phyloP scores from a whole-genome alignment of 495 filamentous ascomycete genomes.

The Aspergillus cavernicola region DNA sequence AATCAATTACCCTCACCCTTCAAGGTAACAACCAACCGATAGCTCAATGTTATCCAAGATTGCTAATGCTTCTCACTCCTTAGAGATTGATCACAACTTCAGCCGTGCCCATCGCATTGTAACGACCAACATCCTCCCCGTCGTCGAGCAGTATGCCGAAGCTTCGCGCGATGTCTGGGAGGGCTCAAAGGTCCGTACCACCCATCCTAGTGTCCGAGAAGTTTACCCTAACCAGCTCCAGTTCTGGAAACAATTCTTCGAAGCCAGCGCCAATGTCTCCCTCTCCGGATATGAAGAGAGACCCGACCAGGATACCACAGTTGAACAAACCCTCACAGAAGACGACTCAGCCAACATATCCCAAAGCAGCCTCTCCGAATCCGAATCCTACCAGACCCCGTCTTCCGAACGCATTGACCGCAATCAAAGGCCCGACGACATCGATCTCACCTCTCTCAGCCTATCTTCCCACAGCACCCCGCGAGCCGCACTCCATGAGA shows the following conservation, averaged over 20 bases:
- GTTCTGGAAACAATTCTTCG: conserved; percentile 99
- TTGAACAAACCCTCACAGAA: conserved; percentile 48
- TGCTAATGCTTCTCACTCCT: background rate
- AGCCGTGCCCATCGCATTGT: conserved; percentile 95
- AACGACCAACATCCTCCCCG: conserved; percentile 84
- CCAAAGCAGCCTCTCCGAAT: conserved; percentile 29
- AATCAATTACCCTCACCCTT: conserved; percentile 91
- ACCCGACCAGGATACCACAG: conserved; percentile 46
- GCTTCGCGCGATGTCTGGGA: conserved; percentile 95
- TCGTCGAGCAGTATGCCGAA: conserved; percentile 95
- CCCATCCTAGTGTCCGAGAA: background rate
- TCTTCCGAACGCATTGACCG: conserved; percentile 24
- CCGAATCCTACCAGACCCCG: conserved; percentile 35
- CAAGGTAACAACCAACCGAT: conserved; percentile 58
- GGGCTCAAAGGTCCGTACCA: conserved; percentile 70
- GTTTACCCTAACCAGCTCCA: background rate
- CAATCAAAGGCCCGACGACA: conserved; percentile 45
- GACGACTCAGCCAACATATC: conserved; percentile 47
- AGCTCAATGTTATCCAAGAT: background rate
- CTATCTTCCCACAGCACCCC: conserved; percentile 52
- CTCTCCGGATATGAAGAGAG: conserved; percentile 93
- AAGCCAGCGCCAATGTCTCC: conserved; percentile 94
- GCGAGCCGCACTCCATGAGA: conserved; percentile 43
- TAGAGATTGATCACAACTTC: conserved; percentile 99
- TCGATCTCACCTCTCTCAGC: conserved; percentile 49